Percentiles rank a stretch among this genome's conserved stretches.
Evolutionary conservation across 345 rosid genomes (phyloP).

Genomic region (Eucalyptus regnans): DNA sequence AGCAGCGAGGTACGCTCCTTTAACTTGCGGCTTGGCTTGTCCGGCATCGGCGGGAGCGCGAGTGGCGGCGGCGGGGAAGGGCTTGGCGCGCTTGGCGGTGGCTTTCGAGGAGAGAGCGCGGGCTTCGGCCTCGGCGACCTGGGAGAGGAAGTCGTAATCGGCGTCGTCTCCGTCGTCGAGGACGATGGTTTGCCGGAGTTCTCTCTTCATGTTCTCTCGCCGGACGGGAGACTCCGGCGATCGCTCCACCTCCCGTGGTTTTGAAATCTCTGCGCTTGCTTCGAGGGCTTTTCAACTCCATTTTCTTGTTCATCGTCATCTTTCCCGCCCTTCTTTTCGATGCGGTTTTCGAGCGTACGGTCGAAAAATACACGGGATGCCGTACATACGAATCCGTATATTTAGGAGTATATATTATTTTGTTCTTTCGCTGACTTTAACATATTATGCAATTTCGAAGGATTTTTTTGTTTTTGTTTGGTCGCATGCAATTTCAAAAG

Average conservation of each 20-base stretch:
- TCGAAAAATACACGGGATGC: not conserved
- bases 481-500: not conserved
- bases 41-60: not conserved
- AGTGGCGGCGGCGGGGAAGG: not conserved
- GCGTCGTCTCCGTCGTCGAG: constrained; percentile 9
- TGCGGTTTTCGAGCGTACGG: not conserved
- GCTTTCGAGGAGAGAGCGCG: not conserved
- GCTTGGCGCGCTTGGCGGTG: constrained; percentile 5
- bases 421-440: not conserved
- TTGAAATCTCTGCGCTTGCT: not conserved
- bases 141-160: constrained; percentile 12
- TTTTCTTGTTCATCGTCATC: not conserved
- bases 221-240: not conserved
- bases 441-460: not conserved
- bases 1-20: constrained; percentile 43
- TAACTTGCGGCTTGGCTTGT: not conserved
- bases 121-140: constrained; percentile 18
- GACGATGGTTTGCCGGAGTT: not conserved
- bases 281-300: not conserved
- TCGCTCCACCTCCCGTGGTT: not conserved
- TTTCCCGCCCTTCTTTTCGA: not conserved
- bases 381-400: not conserved
- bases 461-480: too few species aligned
- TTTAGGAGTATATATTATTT: not conserved
- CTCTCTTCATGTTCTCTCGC: not conserved